phyloP scores from a whole-genome alignment of 2,329 filamentous ascomycete species.

The Coniochaeta hoffmannii region DNA sequence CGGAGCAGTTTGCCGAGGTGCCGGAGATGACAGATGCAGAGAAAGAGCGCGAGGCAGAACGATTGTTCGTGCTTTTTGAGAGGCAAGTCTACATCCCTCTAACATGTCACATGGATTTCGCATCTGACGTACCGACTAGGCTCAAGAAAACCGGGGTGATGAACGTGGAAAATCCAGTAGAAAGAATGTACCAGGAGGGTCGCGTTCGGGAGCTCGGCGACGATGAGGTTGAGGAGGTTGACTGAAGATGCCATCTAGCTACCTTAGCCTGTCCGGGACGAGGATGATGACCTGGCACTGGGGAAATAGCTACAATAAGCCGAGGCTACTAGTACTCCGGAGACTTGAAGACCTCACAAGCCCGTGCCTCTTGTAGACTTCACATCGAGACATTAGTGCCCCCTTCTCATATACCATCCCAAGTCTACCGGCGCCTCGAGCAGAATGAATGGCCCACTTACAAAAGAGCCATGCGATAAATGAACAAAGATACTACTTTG shows the following conservation, averaged over 20 bases:
- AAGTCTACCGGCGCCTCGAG: no score
- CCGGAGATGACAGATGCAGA: slow-evolving; percentile 84
- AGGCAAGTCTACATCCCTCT: slow-evolving; percentile 38
- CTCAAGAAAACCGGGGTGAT: slow-evolving; percentile 70
- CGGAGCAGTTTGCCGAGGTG: slow-evolving; percentile 49
- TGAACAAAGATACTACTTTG: no score
- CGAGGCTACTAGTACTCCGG: no score
- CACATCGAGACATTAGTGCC: no score
- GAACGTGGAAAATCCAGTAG: slow-evolving; percentile 71
- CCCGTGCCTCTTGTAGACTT: no score
- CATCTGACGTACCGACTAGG: slow-evolving; percentile 20
- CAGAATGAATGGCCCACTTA: no score
- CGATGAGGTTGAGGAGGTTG: slow-evolving; percentile 45
- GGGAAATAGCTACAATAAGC: no score
- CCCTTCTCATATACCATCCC: no score
- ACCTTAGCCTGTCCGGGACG: no score
- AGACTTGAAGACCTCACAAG: no score
- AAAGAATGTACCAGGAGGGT: slow-evolving; percentile 60
- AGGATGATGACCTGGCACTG: no score
- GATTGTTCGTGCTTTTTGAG: slow-evolving; percentile 85
- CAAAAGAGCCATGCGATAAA: no score
- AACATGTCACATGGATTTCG: not conserved
- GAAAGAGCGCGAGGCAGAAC: slow-evolving; percentile 86
- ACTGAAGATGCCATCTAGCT: slow-evolving; percentile 14
- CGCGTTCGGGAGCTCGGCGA: slow-evolving; percentile 62